Evolutionary conservation across 129 eudicot genomes (phyloP), one percentile per base, ranked within the genome.

Genomic region (Dittrichia graveolens): DNA sequence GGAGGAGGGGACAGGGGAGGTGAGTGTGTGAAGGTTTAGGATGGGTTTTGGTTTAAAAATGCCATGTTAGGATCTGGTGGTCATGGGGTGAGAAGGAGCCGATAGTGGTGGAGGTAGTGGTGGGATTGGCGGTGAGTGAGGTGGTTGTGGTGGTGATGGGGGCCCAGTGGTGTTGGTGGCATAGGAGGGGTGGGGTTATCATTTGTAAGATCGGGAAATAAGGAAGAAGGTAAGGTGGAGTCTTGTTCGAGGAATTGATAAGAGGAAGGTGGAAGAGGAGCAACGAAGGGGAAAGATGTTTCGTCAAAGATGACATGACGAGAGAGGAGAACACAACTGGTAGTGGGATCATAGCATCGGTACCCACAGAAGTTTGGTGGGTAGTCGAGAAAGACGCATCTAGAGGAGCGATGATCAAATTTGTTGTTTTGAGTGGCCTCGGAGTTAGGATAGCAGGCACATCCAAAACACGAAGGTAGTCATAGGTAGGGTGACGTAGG

Each of bases 401-500:
- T 2, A 3, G 46, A 35, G 67, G 67, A 62, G 7, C 47, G 67
- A 12, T 5, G 14, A 6, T 31, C 41, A 12, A 59, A 41, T 59
- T 59, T 59, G 6, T 59, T 14, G n/a, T 15, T 41, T 31, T 8
- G 42, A 12, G 65, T 59, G 4, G 65, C 65, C 13, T 16, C 31
- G 2, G 24, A 4, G 65, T 62, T 62, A 3, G 48, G 67, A 18
- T 62, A 62, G 13, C 67, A 62, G 1, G n/a, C 67, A 38, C 67
- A 62, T 2, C 67, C 67, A 35, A 62, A 62, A 62, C 67, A 5
- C 73, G 8, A 37, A 31, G n/a, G 37, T 47, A 39, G 24, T 66
- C 14, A 24, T 24, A 24, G 31, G 0, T 24, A 2, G 31, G 2
- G 31, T 24, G 31, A 24, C 31, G 31, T 0, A 24, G 0, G 31